Base-by-base conservation (phyloP, 805 yeast genomes). In the Sugiyamaella chiloensis region DNA sequence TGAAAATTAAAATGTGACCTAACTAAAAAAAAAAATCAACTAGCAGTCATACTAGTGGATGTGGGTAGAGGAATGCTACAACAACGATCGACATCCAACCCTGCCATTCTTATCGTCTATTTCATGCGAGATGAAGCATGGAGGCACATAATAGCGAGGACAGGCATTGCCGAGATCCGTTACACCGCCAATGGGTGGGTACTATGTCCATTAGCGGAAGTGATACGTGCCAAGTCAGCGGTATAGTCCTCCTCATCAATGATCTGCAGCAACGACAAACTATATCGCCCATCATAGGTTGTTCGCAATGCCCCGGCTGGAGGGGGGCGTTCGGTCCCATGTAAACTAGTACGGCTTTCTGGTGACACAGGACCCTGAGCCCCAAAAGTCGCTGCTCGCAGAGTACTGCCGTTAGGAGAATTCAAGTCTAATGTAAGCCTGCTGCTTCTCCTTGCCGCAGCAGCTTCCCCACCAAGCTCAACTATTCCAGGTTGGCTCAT, bases 401-500 rank as follows among this genome's bases (percentile, higher is more conserved):
- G 16, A 34, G 21, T 16, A 34, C 19, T 34, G 20, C 37, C 21
- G 19, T 16, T 16, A 6, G 16, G 20, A 4, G 46, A 16, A 2
- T 24, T 42, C 35, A 45, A 26, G 27, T 45, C 50, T 26, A 45
- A 32, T 4, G 52, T 48, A 39, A 45, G 20, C 20, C 50, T 23
- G 30, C 51, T 26, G 27, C 41, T 40, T 12, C 42, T 16, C 21
- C 27, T 20, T 17, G 30, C 44, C 7, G 34, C 35, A 12, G 32
- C 40, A 17, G 46, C 40, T 48, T 29, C 35, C 26, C 21, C 47
- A 23, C 36, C 26, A 27, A 54, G 42, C 41, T 54, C 60, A 21
- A 58, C 35, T 16, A 58, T 54, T 2, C 61, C 61, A 9, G 61
- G 61, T 35, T 45, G 47, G 32, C 53, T 56, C 55, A 65, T 60